Evolutionary conservation across 257 asterid species (phyloP), one percentile per base, ranked within the genome.

Genomic region (Solanum appendiculatum): DNA sequence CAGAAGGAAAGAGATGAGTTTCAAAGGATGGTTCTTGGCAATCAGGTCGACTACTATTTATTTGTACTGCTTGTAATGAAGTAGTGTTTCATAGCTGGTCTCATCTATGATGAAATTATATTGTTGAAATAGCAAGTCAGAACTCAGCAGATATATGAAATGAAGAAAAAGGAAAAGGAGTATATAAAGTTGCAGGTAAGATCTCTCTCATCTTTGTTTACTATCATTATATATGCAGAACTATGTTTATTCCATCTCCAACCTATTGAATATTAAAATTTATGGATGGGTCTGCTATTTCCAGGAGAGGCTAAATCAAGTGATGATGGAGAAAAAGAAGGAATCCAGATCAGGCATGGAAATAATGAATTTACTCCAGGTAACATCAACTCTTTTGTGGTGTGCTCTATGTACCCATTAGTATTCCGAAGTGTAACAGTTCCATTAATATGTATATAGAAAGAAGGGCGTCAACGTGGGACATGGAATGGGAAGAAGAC

Each of bases 391-490:
- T 80, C 85, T 56, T 72, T 18, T 36, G 51, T 73, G 82, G 82
- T 90, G 84, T 70, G 75, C 18, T 68, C 31, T 82, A 8, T 78
- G 66, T 54, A 48, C 80, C 68, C 48, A 23, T 86, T 48, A n/a
- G 31, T 82, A 16, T 77, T 34, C 46, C 33, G 15, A 77, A 78
- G 33, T 40, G 83, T 90, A 42, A 86, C 51, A 88, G 82, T 74
- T 66, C 70, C 85, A n/a, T 46, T 75, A 80, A 63, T 78, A 46
- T 87, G 39, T 90, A 85, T 75, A 92, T 83, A 96, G 99, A 97
- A 97, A 96, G 99, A 97, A 92, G 99, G 99, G 91, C 91, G 98
- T 87, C 99, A 96, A 88, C 98, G 99, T 75, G 99, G 99, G 88
- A 97, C 99, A 72, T 97, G 99, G 99, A 96, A 91, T 75, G 95